Conservation (phyloP, 2,329 filamentous ascomycete genomes). For the Exophiala bonariae region DNA sequence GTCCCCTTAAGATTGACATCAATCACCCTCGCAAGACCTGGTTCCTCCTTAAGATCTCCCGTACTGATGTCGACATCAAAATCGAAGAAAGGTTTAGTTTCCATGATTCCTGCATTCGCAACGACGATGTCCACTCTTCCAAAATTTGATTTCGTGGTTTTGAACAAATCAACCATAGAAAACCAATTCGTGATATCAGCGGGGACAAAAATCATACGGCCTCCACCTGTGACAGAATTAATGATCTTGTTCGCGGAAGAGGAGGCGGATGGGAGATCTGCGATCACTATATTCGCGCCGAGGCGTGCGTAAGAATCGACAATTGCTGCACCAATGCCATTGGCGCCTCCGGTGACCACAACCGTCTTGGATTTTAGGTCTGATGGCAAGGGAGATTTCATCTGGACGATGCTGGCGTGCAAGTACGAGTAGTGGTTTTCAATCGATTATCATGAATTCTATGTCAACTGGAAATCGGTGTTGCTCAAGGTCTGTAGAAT, state of each 20-base stretch:
- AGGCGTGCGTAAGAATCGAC: conserved; percentile 34
- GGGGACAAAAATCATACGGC: conserved; percentile 1
- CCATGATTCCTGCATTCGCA: conserved; percentile 17
- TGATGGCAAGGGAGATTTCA: too few relatives aligned
- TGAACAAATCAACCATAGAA: conserved; percentile 9
- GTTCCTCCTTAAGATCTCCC: conserved; percentile 5
- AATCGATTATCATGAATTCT: too few relatives aligned
- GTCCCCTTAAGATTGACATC: conserved; percentile 48
- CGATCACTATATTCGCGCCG: conserved; percentile 5
- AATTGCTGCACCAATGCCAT: conserved; percentile 41
- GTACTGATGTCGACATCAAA: neutral
- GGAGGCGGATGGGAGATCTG: conserved; percentile 1
- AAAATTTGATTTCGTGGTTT: neutral
- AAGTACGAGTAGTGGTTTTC: too few relatives aligned
- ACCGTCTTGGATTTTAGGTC: conserved; percentile 3
- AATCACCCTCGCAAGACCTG: conserved; percentile 26
- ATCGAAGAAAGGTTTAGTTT: conserved; percentile 9
- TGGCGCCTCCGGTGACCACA: conserved; percentile 21
- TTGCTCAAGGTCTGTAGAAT: too few relatives aligned
- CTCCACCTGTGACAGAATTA: neutral
- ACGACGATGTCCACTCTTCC: conserved; percentile 13
- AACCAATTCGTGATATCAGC: conserved; percentile 7
- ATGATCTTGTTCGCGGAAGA: neutral
- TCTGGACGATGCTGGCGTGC: too few relatives aligned
- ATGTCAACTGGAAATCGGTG: too few relatives aligned